Percentiles rank a stretch among this genome's conserved stretches.
phyloP scores from a whole-genome alignment of 805 yeast genomes.

The Wickerhamiella hasegawae region DNA sequence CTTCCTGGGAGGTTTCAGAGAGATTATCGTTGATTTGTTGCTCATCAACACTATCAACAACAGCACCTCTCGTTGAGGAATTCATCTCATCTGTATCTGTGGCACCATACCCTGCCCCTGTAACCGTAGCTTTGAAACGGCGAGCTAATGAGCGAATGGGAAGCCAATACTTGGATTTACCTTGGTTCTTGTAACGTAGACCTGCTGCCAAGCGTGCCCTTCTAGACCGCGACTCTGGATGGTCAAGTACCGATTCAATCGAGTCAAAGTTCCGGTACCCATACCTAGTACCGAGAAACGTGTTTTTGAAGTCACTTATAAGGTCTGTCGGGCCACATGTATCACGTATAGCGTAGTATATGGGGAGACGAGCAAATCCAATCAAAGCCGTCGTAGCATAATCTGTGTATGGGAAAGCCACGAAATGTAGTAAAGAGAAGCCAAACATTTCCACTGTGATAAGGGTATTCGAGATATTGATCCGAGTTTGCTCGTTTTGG shows the following conservation, averaged over 20 bases:
- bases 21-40: neutral
- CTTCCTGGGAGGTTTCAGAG: neutral
- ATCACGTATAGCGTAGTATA: conserved; percentile 54
- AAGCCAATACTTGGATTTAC: conserved; percentile 74
- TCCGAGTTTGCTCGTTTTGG: conserved; percentile 27
- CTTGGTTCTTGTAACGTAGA: conserved; percentile 60
- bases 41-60: neutral
- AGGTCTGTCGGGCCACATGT: conserved; percentile 66
- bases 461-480: conserved; percentile 57
- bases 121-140: neutral
- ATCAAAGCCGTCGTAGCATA: conserved; percentile 48
- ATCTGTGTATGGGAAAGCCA: conserved; percentile 64
- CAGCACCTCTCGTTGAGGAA: neutral
- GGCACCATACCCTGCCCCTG: too few species aligned
- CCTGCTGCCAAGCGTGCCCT: conserved; percentile 70
- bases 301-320: conserved; percentile 53
- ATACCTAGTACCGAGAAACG: conserved; percentile 56
- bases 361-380: conserved; percentile 49
- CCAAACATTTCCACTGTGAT: conserved; percentile 71
- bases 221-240: conserved; percentile 47
- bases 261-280: conserved; percentile 76
- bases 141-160: conserved; percentile 12
- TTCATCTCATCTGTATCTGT: too few species aligned
- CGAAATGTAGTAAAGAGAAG: conserved; percentile 80
- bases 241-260: conserved; percentile 45